Evolutionary conservation across 768 basidiomycete genomes (phyloP), one percentile per base, ranked within the genome.

Genomic region (Hericium rajendrae): DNA sequence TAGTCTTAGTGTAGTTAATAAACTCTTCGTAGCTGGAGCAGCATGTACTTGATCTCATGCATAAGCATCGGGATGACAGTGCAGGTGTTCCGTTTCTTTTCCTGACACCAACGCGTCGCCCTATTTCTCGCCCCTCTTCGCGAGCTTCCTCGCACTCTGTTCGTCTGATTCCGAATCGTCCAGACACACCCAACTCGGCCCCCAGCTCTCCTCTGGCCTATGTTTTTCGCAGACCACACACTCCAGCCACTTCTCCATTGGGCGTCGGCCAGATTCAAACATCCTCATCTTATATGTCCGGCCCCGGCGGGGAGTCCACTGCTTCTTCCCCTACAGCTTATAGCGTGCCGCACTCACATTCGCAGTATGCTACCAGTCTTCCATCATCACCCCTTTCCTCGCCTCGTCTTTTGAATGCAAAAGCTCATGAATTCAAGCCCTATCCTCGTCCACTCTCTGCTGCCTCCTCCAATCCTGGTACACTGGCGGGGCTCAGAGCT

Each of bases 11-110:
- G 52, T 52, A 39, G 16, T 4, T 20, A 56, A 24, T 10, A 48
- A 15, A 32, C 32, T 32, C 59, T 59, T 56, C 53, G 5, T 64
- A 91, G 87, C 74, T 92, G 60, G 94, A 97, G 67, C 88, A 94
- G 64, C 82, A 85, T 67, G 90, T 94, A 58, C 76, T 97, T 18
- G 92, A 95, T 67, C 80, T 97, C 60, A 97, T 97, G 94, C 94
- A 97, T 73, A 88, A 89, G 72, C 90, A 94, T 70, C 79, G 83
- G 60, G 93, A 95, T 78, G 86, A 91, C 74, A 74, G 86, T 41
- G 83, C 85, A 12, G 86, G 87, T 18, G 85, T 90, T 6, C 88
- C 89, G 0, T 92, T 92, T 68, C 73, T 91, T 56, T 89, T 86
- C 72, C 75, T 92, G 51, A 91, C 88, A 4, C 86, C 88, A 20